Evolutionary conservation across 257 asterid species (phyloP).

Genomic region (Nyctanthes arbortristis): DNA sequence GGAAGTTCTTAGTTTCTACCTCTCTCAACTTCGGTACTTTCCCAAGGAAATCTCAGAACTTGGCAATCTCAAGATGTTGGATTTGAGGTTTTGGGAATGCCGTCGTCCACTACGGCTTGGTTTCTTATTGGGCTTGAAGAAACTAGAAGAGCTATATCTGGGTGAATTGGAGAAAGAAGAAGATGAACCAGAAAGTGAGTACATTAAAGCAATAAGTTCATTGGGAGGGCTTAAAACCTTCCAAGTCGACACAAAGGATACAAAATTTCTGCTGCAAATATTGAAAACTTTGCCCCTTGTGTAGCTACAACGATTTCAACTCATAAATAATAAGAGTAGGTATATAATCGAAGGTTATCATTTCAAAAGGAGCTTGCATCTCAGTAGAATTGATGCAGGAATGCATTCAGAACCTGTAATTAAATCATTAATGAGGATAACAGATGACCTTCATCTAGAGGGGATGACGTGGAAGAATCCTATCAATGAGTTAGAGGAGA

Average conservation of each 20-base stretch:
- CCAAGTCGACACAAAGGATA: not conserved
- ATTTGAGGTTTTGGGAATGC: not conserved
- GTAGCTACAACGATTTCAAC: not conserved
- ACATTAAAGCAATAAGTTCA: not conserved
- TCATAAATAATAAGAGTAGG: not conserved
- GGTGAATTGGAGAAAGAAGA: not conserved
- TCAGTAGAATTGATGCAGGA: not conserved
- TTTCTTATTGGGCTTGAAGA: not conserved
- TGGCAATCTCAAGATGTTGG: not conserved
- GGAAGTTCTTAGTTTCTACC: conserved; percentile 22
- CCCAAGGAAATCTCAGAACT: conserved; percentile 7
- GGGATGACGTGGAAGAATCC: not conserved
- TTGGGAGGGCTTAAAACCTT: not conserved
- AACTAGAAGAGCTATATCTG: conserved; percentile 23
- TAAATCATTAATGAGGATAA: not conserved
- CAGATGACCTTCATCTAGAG: not conserved
- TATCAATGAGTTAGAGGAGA: not conserved
- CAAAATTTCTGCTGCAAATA: not conserved
- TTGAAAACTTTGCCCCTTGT: not conserved
- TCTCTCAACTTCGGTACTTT: not conserved
- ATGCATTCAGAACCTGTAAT: conserved; percentile 5
- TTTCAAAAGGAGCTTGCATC: not conserved
- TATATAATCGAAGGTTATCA: not conserved
- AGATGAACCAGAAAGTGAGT: not conserved
- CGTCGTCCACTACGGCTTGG: not conserved